Base-by-base conservation (phyloP, 2,329 filamentous ascomycete species). In the Knoxdaviesia proteae region DNA sequence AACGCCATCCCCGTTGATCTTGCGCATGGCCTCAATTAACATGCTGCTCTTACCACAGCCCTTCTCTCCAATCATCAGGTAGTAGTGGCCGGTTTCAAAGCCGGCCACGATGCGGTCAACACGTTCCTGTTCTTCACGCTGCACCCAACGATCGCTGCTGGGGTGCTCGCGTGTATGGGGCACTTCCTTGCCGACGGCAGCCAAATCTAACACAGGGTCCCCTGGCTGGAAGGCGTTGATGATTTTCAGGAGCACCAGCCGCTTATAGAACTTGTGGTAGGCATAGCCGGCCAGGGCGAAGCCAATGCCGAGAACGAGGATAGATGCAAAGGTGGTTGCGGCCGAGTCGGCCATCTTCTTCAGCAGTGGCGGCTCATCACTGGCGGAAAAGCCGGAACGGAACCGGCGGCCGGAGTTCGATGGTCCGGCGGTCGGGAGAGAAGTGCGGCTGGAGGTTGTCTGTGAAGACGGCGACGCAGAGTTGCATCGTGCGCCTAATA, bases 21-120 rank as follows among this genome's bases (percentile, higher is more conserved):
- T 92, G 43, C 79, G 77, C 88, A 98, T 98, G 6, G 84, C 84
- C 56, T 96, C 84, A 20, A 98, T 52, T 34, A 98, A 63, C 90
- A 98, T 96, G 50, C 83, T 92, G 46, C 83, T 92, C 64, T 98
- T 98, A 6, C 90, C 90, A 0, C 84, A 92, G 5, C 90, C 90
- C 61, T 98, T 96, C 55, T 96, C 90, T 38, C 90, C 90, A 39
- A 96, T 76, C 3, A 98, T 65, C 2, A 98, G 69, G 58, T 90
- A 83, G 54, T 98, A 98, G 54, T 92, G 86, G 7, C 90, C 90
- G 39, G 66, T 65, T 32, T 74, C 67, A 3, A 67, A 61, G 1
- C 90, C 90, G 40, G 69, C 62, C 30, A 98, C 71, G 49, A 98
- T 94, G n/a, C 62, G 65, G 56, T 98, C 80, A 47, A 98, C 78